These are phyloP conservation scores for Fistulina hepatica DNA, from an alignment of 1,284 basidiomycete species.

Conservation along the genomic window DNA sequence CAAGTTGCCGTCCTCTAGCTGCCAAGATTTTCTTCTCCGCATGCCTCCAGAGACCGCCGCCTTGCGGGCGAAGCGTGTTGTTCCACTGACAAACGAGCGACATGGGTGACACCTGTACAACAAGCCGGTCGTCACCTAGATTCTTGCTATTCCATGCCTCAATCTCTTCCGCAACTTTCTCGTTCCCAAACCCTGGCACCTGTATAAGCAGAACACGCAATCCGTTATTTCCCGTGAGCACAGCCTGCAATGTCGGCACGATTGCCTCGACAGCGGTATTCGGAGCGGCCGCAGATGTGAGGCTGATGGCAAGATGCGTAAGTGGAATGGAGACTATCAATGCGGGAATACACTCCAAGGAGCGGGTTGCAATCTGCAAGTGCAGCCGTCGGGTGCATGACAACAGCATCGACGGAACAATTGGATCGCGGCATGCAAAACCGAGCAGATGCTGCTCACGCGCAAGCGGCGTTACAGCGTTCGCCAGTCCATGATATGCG, in stretches of 20 bases:
- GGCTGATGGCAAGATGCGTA: conserved; percentile 27
- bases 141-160: conserved; percentile 18
- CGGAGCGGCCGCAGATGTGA: conserved; percentile 4
- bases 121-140: conserved; percentile 20
- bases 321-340: no score
- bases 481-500: conserved; percentile 14
- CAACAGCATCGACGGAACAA: conserved; percentile 24
- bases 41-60: conserved; percentile 2
- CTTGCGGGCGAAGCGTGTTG: conserved; percentile 6
- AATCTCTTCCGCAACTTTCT: conserved; percentile 15
- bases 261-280: background rate
- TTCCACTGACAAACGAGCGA: conserved; percentile 26
- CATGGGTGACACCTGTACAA: conserved; percentile 23
- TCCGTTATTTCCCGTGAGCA: conserved; percentile 9
- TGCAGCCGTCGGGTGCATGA: conserved; percentile 26
- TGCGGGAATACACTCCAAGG: conserved; percentile 17
- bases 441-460: conserved; percentile 29
- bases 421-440: conserved; percentile 27
- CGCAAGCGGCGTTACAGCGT: conserved; percentile 5
- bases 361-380: conserved; percentile 21
- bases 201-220: conserved; percentile 25
- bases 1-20: no score
- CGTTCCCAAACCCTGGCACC: conserved; percentile 17
- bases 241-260: conserved; percentile 19
- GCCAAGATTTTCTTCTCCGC: no score